A percentile compares a stretch with the other conserved stretches of the same genome.
These are phyloP conservation scores for Polytolypa hystricis DNA, from an alignment of 2,329 filamentous ascomycete species.

Conservation along the genomic window DNA sequence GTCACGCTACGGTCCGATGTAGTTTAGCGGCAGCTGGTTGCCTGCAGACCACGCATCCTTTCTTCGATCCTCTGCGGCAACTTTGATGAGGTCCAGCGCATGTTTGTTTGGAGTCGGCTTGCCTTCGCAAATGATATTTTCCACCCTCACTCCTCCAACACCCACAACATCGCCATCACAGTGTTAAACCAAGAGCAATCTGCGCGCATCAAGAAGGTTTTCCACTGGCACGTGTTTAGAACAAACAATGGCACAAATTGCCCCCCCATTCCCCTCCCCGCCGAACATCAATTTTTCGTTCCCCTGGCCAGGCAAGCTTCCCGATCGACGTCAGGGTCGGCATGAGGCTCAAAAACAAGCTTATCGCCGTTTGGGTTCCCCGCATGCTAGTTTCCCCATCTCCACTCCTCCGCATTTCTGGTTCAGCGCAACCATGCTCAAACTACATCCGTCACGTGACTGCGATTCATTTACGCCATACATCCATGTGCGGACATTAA, in stretches of 20 bases:
- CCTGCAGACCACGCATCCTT: background rate
- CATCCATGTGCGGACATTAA: too few relatives aligned
- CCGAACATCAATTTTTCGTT: background rate
- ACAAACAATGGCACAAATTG: too few relatives aligned
- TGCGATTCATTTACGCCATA: too few relatives aligned
- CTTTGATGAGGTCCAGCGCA: too few relatives aligned
- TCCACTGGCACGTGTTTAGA: too few relatives aligned
- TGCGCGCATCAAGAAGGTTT: too few relatives aligned
- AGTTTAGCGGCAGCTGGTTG: conserved; percentile 4
- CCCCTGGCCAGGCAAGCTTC: background rate
- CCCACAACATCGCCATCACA: too few relatives aligned
- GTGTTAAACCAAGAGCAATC: too few relatives aligned
- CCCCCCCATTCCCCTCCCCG: too few relatives aligned
- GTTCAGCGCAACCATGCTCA: background rate
- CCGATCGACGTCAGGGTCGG: conserved; percentile 11
- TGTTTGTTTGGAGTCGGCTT: too few relatives aligned
- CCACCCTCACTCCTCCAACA: too few relatives aligned
- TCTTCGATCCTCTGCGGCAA: background rate
- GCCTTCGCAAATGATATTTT: too few relatives aligned
- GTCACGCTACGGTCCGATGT: background rate
- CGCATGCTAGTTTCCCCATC: conserved; percentile 12
- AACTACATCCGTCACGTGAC: background rate
- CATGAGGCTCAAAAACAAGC: conserved; percentile 16
- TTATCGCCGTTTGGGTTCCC: conserved; percentile 24
- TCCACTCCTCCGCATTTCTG: conserved; percentile 6